phyloP scores from a whole-genome alignment of 345 rosid genomes.

The Arabis alpina region DNA sequence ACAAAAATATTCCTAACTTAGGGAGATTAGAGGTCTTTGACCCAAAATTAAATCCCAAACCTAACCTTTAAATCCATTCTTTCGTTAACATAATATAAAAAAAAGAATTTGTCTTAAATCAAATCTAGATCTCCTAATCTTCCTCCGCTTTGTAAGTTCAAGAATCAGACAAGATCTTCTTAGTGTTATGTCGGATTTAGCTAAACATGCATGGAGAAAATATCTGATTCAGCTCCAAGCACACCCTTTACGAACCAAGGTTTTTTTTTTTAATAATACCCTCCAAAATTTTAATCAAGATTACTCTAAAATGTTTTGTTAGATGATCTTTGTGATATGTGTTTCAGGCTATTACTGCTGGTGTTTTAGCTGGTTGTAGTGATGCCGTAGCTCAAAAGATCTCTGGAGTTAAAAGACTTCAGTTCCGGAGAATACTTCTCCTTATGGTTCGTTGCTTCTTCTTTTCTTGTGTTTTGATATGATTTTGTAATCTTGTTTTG shows the following conservation, averaged over 20 bases:
- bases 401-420: slow-evolving; percentile 73
- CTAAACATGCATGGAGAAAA: slow-evolving; percentile 85
- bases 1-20: slow-evolving; percentile 18
- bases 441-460: slow-evolving; percentile 68
- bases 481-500: too few species aligned
- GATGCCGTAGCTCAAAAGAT: slow-evolving; percentile 88
- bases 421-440: slow-evolving; percentile 70
- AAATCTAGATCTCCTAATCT: slow-evolving; percentile 22
- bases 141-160: neutral
- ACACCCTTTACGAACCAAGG: slow-evolving; percentile 89
- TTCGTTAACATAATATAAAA: too few species aligned
- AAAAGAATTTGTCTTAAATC: too few species aligned
- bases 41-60: neutral
- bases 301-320: neutral
- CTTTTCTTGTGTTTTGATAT: too few species aligned
- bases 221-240: slow-evolving; percentile 86
- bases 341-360: slow-evolving; percentile 79
- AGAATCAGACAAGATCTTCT: slow-evolving; percentile 1
- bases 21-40: neutral
- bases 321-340: slow-evolving; percentile 3
- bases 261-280: slow-evolving; percentile 5
- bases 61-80: too few species aligned
- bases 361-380: slow-evolving; percentile 76
- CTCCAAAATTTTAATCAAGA: neutral
- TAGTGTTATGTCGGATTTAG: slow-evolving; percentile 64